These are phyloP conservation scores for Umbelopsis vinacea DNA, from an alignment of 192 early-diverging fungal species.

Conservation along the genomic window DNA sequence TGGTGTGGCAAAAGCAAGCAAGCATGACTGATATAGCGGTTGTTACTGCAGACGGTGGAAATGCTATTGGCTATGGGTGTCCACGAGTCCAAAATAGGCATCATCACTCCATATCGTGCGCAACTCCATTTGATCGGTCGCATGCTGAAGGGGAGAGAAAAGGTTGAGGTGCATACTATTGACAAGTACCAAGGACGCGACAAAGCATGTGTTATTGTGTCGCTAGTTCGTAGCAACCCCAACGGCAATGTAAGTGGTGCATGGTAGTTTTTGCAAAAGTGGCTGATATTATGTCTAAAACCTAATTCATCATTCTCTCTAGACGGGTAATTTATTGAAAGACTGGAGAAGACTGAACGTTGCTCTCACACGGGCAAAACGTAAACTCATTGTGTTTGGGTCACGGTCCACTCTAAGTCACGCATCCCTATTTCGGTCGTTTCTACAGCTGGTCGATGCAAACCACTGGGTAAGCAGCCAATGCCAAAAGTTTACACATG, in stretches of 20 bases:
- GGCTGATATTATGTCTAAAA: not conserved
- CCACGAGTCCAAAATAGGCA: slow-evolving; percentile 64
- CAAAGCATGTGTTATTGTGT: slow-evolving; percentile 89
- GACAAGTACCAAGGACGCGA: slow-evolving; percentile 96
- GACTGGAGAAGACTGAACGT: slow-evolving; percentile 97
- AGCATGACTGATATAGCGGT: too few species aligned
- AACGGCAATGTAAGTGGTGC: slow-evolving; percentile 57
- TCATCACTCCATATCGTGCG: slow-evolving; percentile 86
- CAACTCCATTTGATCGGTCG: slow-evolving; percentile 64
- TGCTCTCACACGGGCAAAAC: slow-evolving; percentile 87
- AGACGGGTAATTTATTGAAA: slow-evolving; percentile 83
- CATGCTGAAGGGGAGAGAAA: slow-evolving; percentile 33
- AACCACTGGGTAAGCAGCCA: slow-evolving; percentile 44
- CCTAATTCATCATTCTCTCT: too few species aligned
- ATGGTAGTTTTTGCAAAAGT: slow-evolving; percentile 1
- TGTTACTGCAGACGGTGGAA: slow-evolving; percentile 43
- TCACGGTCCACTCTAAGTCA: slow-evolving; percentile 70
- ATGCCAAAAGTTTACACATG: not conserved
- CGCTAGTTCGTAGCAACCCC: slow-evolving; percentile 84
- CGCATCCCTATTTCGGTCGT: slow-evolving; percentile 57
- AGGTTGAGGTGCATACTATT: slow-evolving; percentile 83
- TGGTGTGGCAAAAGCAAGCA: not conserved
- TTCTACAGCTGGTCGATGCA: slow-evolving; percentile 52
- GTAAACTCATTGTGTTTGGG: slow-evolving; percentile 90
- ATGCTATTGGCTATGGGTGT: slow-evolving; percentile 70